These are phyloP conservation scores for Trichomonas tenax DNA, from an alignment of 208 protist species.

Conservation along the genomic window DNA sequence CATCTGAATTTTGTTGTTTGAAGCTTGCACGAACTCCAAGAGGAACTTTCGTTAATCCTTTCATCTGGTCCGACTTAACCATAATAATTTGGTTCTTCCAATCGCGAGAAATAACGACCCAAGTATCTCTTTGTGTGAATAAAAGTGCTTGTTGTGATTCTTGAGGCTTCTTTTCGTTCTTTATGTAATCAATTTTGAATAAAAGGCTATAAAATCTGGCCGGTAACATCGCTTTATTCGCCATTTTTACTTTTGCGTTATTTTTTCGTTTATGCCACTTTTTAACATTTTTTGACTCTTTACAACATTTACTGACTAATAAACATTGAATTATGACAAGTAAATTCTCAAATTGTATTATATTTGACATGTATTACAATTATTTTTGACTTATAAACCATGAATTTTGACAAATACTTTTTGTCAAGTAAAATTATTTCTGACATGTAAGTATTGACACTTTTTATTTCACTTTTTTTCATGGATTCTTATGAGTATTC, in stretches of 20 bases:
- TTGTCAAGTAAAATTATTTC: too few species aligned
- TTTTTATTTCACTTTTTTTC: background rate
- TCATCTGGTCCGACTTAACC: background rate
- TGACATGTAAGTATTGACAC: too few species aligned
- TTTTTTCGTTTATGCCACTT: background rate
- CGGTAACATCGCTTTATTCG: background rate
- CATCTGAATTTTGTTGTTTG: background rate
- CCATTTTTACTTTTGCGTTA: background rate
- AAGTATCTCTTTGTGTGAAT: background rate
- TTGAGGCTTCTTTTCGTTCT: background rate
- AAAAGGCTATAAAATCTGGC: background rate
- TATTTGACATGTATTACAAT: too few species aligned
- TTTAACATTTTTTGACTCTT: background rate
- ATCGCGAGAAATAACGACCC: background rate
- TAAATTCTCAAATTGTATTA: too few species aligned
- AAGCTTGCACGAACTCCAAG: background rate
- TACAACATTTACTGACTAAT: too few species aligned
- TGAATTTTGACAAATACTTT: too few species aligned
- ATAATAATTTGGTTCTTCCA: background rate
- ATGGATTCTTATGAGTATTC: background rate
- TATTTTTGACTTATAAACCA: too few species aligned
- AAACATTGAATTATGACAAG: too few species aligned
- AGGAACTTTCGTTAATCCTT: background rate
- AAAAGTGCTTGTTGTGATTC: background rate
- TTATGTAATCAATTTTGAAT: background rate